Base-by-base conservation (phyloP, 768 basidiomycete genomes). In the Russula griseocarnosa region DNA sequence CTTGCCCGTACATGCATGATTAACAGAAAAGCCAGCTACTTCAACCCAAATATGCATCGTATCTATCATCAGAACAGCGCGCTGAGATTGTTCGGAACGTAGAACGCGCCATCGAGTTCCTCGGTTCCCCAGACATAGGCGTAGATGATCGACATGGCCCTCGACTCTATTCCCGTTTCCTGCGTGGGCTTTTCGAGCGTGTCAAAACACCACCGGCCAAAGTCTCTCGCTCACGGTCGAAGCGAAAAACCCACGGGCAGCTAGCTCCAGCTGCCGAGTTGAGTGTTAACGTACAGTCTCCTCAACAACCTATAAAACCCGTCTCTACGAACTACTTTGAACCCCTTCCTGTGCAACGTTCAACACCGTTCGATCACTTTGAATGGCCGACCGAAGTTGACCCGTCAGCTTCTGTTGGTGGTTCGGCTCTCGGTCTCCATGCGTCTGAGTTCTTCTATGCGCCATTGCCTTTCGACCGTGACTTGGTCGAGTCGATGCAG, bases 141-240 rank as follows among this genome's bases (percentile, higher is more conserved):
- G 69, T 75, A 49, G 74, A 75, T n/a, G 70, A 69, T n/a, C 64
- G 68, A n/a, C 74, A 75, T 59, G 71, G 72, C 5, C 73, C 73
- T 18, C 69, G 69, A 58, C 69, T 74, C 18, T 75, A 72, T 58
- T 66, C 74, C 14, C 72, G 72, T 30, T 75, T 75, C 70, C 56
- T 75, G 16, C 61, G 61, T 20, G 68, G 70, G 22, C 67, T 75
- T 49, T 64, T 75, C 10, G 59, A 63, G 22, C 47, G 22, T 10
- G 68, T 69, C 38, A 67, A 67, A 49, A 44, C 46, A 1, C 47
- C 55, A 30, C 65, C 65, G 16, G 6, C 51, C 22, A 46, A n/a
- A 11, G 1, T 26, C 1, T 1, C 32, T 26, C 55, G 55, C 50
- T 30, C 18, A 24, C 62, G 61, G 28, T 49, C 61, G 22, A 66